phyloP scores from a whole-genome alignment of 2,329 filamentous ascomycete species.

The Chaetomium strumarium region DNA sequence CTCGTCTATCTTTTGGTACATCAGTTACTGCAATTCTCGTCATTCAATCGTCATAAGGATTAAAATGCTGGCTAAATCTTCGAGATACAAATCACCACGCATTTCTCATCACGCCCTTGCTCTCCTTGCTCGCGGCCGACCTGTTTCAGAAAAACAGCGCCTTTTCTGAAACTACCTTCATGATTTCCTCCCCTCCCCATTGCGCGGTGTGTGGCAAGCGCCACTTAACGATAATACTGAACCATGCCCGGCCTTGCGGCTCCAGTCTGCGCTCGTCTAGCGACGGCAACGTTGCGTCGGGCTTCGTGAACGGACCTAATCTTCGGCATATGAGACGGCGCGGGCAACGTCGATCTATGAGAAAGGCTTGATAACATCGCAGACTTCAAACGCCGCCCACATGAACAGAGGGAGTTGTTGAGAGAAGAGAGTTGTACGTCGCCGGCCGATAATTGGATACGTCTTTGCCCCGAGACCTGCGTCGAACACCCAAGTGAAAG shows the following conservation, averaged over 20 bases:
- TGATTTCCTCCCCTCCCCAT: conserved; percentile 3
- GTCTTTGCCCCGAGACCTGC: conserved; percentile 16
- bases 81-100: conserved; percentile 10
- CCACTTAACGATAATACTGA: conserved; percentile 8
- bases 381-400: conserved; percentile 7
- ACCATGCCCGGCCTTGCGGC: conserved; percentile 18
- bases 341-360: background rate
- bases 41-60: conserved; percentile 12
- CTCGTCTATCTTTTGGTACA: background rate
- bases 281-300: background rate
- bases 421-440: conserved; percentile 21
- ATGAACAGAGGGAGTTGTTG: background rate
- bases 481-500: conserved; percentile 5
- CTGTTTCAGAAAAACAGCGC: conserved; percentile 9
- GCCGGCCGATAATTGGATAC: conserved; percentile 24
- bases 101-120: conserved; percentile 1
- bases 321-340: conserved; percentile 5
- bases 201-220: conserved; percentile 12
- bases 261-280: conserved; percentile 14
- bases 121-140: background rate
- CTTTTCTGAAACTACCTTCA: conserved; percentile 6
- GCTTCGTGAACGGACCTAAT: background rate
- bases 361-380: conserved; percentile 12
- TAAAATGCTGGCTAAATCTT: background rate
- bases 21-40: background rate